Conservation (phyloP, 768 basidiomycete genomes). For the Xerocomellus dryophilus region DNA sequence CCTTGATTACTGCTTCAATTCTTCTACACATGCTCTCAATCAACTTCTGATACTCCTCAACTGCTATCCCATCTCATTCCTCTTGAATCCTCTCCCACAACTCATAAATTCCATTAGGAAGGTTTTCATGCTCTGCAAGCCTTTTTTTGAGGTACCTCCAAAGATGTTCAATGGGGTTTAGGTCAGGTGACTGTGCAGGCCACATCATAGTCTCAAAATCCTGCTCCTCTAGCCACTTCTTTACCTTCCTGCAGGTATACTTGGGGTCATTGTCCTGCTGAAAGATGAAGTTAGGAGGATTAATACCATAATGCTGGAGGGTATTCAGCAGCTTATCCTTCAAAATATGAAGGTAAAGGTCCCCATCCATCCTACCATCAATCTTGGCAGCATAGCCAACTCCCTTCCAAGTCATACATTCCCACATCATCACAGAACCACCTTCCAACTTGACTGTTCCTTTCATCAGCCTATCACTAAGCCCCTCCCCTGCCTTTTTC, state of each 20-base stretch:
- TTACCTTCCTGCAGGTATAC: too few species aligned
- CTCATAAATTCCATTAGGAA: too few species aligned
- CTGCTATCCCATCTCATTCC: too few species aligned
- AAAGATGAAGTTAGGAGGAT: conserved; percentile 1
- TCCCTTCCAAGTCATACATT: neutral
- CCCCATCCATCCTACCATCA: neutral
- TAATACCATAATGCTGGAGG: neutral
- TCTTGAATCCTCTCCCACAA: too few species aligned
- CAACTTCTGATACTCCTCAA: too few species aligned
- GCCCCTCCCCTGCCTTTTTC: neutral
- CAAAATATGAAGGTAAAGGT: neutral
- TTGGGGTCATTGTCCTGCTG: neutral
- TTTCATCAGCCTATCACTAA: neutral
- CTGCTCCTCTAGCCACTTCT: neutral
- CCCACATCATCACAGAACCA: neutral
- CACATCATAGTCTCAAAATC: neutral
- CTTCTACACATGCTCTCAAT: too few species aligned
- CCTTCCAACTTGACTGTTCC: neutral
- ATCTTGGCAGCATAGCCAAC: neutral
- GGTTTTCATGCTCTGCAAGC: too few species aligned
- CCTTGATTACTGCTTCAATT: too few species aligned
- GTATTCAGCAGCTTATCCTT: neutral
- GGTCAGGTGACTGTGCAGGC: neutral
- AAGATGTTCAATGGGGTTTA: neutral
- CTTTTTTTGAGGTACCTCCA: too few species aligned